A percentile compares a stretch with the other conserved stretches of the same genome.
Conservation (phyloP, 768 basidiomycete genomes). For the Neoboletus brunneissimus region DNA sequence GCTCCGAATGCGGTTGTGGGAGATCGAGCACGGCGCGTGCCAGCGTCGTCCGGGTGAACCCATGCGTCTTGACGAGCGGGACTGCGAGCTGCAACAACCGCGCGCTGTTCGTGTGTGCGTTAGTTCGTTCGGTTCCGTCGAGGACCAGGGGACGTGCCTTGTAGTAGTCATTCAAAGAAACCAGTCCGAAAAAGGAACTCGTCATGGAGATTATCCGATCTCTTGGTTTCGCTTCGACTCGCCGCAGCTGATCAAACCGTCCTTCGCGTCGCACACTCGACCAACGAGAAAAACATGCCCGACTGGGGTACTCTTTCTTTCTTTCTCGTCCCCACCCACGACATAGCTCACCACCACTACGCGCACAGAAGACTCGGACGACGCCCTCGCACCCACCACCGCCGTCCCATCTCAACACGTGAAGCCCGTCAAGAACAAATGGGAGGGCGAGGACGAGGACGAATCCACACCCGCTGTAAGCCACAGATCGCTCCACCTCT, state of each 20-base stretch:
- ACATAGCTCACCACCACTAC: conserved; percentile 22
- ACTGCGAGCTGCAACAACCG: conserved; percentile 58
- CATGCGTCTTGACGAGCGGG: conserved; percentile 61
- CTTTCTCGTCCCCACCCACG: background rate
- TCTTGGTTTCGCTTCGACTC: no score
- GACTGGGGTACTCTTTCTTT: conserved; percentile 44
- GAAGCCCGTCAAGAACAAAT: conserved; percentile 55
- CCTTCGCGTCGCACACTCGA: no score
- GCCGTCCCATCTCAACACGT: conserved; percentile 21
- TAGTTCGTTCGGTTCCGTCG: background rate
- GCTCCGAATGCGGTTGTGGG: conserved; percentile 47
- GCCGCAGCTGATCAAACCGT: no score
- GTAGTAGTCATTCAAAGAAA: conserved; percentile 11
- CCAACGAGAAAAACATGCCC: conserved; percentile 30
- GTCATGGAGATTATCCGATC: background rate
- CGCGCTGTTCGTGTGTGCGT: background rate
- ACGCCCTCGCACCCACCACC: conserved; percentile 26
- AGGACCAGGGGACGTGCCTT: conserved; percentile 13
- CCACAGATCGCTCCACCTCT: background rate
- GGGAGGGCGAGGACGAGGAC: conserved; percentile 92
- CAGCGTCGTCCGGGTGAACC: conserved; percentile 72
- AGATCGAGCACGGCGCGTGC: conserved; percentile 60
- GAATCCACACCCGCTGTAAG: conserved; percentile 74
- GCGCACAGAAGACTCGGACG: conserved; percentile 38
- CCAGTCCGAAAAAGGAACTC: background rate